Base-by-base conservation (phyloP, 2,329 filamentous ascomycete genomes). In the Aspergillus sp. region DNA sequence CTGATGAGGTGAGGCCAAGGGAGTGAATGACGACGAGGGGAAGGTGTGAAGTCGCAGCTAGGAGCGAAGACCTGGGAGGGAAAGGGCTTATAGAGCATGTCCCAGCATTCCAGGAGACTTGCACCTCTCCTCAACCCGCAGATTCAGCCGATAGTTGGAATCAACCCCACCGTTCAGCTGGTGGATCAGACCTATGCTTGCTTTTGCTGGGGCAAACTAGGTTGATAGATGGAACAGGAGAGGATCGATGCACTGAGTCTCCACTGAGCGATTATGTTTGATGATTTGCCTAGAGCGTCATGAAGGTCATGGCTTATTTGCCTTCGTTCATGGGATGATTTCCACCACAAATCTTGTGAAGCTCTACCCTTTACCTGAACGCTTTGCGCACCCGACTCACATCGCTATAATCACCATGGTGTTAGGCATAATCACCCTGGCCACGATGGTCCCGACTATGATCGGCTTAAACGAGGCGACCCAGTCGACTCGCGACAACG, bases 361-460 rank as follows among this genome's bases (percentile, higher is more conserved):
- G 7, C 6, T 32, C 29, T 13, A 32, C 7, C 13, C 29, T 13
- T 32, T n/a, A n/a, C n/a, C 29, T 13, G 13, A 13, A 6, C 13
- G 6, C 29, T 13, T 13, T 32, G 29, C 29, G 6, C 6, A 32
- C 29, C 29, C 7, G 29, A 7, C 29, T 7, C 29, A 7, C 29
- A 32, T 32, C n/a, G n/a, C n/a, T n/a, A n/a, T 32, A n/a, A 11
- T 17, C 14, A 38, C 34, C 34, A 61, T 69, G 66, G 53, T 66
- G 25, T 38, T 67, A 25, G 50, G 64, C 25, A 44, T 63, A 52
- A 44, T 58, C 54, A 61, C 63, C 57, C 61, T 64, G 57, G 51
- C 57, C 32, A 44, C 60, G 7, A 63, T 64, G 61, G 19, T 63
- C 36, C 63, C 63, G 31, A 64, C 61, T 19, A 65, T 65, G 55